Evolutionary conservation across 2,329 filamentous ascomycete genomes (phyloP).

Genomic region (Madurella mycetomatis): DNA sequence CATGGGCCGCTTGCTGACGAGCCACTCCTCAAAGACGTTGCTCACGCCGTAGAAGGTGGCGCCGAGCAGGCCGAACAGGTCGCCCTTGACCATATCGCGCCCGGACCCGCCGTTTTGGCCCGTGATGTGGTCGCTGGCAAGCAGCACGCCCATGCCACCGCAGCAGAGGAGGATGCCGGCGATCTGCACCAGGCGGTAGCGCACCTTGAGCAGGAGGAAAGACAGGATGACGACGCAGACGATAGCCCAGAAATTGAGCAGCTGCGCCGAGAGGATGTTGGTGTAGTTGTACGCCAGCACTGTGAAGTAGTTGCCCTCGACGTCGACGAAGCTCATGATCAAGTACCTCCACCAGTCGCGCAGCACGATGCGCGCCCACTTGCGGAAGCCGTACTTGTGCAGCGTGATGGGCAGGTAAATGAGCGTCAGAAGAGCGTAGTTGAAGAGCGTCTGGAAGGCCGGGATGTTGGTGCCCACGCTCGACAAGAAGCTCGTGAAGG

Average conservation of each 20-base stretch:
- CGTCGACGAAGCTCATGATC: conserved; percentile 87
- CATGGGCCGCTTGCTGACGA: conserved; percentile 78
- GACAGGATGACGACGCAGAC: conserved; percentile 85
- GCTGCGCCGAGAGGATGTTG: conserved; percentile 84
- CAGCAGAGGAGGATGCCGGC: conserved; percentile 84
- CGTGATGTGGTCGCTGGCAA: conserved; percentile 82
- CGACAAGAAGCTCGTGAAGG: conserved; percentile 73
- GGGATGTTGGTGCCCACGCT: conserved; percentile 70
- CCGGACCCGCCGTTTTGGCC: conserved; percentile 64
- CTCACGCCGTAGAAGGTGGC: conserved; percentile 86
- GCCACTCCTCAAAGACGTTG: conserved; percentile 92
- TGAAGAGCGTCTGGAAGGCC: conserved; percentile 93
- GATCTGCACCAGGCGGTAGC: conserved; percentile 85
- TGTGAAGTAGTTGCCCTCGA: conserved; percentile 97
- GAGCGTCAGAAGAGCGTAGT: conserved; percentile 77
- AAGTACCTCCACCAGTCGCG: conserved; percentile 90
- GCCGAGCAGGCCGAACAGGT: conserved; percentile 84
- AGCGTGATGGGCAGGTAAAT: conserved; percentile 80
- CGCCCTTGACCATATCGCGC: conserved; percentile 77
- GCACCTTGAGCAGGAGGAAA: conserved; percentile 75
- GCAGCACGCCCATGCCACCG: conserved; percentile 81
- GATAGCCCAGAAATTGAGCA: conserved; percentile 99
- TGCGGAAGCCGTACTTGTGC: conserved; percentile 70
- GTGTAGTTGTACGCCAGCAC: conserved; percentile 91
- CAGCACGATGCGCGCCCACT: conserved; percentile 59